Conservation (phyloP, 495 filamentous ascomycete genomes). For the Penicillium samsonianum region DNA sequence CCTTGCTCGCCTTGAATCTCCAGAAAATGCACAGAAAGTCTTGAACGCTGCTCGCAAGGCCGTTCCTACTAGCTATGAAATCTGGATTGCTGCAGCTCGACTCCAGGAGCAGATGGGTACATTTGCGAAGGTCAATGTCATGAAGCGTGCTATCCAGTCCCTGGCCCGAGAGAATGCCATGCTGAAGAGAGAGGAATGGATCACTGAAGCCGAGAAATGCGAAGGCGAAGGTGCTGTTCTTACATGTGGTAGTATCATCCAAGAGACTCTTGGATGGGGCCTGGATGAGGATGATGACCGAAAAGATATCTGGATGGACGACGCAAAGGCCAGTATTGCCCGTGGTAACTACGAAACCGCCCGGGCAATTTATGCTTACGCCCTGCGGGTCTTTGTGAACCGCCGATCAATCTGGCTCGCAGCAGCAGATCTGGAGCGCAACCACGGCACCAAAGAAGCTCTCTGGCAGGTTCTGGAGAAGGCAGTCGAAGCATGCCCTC, state of each 20-base stretch:
- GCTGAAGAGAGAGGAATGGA: constrained; percentile 97
- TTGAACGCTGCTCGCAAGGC: constrained; percentile 94
- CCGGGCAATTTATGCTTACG: constrained; percentile 89
- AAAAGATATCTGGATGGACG: constrained; percentile 92
- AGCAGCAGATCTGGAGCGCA: constrained; percentile 86
- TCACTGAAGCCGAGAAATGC: constrained; percentile 89
- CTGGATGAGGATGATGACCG: constrained; percentile 97
- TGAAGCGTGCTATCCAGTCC: constrained; percentile 91
- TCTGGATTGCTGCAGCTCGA: constrained; percentile 93
- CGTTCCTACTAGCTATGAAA: constrained; percentile 84
- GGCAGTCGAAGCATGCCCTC: constrained; percentile 88
- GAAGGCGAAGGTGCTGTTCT: constrained; percentile 87
- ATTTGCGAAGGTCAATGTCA: constrained; percentile 75
- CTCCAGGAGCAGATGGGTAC: constrained; percentile 89
- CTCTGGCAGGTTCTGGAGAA: constrained; percentile 86
- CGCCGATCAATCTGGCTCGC: constrained; percentile 84
- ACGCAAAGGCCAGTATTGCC: constrained; percentile 75
- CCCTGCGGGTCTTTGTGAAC: constrained; percentile 81
- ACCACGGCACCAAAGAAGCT: constrained; percentile 81
- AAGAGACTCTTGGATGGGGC: constrained; percentile 89
- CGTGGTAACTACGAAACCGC: constrained; percentile 85
- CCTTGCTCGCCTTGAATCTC: constrained; percentile 81
- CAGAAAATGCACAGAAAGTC: constrained; percentile 89
- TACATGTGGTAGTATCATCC: constrained; percentile 84
- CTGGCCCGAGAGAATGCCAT: constrained; percentile 90